Evolutionary conservation across 2,329 filamentous ascomycete species (phyloP).

Genomic region (Paracorniculantispora psalliotae): DNA sequence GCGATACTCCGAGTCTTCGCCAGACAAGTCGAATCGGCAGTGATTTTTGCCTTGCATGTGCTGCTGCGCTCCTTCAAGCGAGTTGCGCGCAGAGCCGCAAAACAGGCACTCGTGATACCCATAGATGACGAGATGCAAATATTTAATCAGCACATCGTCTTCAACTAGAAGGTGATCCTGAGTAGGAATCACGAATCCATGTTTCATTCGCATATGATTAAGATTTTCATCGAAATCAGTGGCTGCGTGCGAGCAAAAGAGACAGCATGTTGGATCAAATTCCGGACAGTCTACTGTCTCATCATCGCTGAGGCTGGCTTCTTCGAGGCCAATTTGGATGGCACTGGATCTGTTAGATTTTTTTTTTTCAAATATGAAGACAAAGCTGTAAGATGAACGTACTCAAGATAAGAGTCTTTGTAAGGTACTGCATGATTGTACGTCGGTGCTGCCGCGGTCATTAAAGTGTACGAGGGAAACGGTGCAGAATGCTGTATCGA

Average conservation of each 20-base stretch:
- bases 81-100: slow-evolving; percentile 40
- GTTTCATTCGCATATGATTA: slow-evolving; percentile 43
- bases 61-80: slow-evolving; percentile 41
- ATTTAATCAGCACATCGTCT: slow-evolving; percentile 40
- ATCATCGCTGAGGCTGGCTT: neutral
- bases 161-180: slow-evolving; percentile 38
- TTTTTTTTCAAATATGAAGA: neutral
- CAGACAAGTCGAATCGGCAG: slow-evolving; percentile 36
- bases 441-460: neutral
- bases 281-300: neutral
- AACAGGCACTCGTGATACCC: slow-evolving; percentile 46
- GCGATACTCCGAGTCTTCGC: slow-evolving; percentile 30
- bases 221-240: slow-evolving; percentile 32
- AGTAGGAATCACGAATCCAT: slow-evolving; percentile 42
- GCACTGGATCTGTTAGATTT: neutral
- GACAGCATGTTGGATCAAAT: slow-evolving; percentile 23
- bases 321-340: neutral
- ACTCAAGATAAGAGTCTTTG: neutral
- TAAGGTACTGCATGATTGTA: neutral
- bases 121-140: slow-evolving; percentile 44
- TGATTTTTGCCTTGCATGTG: slow-evolving; percentile 48
- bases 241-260: slow-evolving; percentile 36
- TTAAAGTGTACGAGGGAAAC: neutral
- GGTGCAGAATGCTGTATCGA: neutral
- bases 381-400: neutral